phyloP scores from a whole-genome alignment of 192 early-diverging fungal species.

The Dispira parvispora region DNA sequence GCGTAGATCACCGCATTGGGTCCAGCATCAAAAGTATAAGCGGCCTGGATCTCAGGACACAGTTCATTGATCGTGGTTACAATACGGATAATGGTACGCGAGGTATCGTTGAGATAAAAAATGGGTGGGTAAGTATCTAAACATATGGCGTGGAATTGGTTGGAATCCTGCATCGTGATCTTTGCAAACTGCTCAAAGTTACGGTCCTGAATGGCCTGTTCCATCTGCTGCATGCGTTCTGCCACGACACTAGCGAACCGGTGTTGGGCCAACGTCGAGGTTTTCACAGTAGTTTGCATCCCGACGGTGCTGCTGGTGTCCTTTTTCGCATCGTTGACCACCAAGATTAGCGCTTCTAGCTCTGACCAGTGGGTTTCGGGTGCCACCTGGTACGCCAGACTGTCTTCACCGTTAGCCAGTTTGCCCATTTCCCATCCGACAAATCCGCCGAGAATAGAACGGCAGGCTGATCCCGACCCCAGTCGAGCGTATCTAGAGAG shows the following conservation, averaged over 20 bases:
- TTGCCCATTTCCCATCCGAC: conserved; percentile 93
- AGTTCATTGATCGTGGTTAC: conserved; percentile 70
- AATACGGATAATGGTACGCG: conserved; percentile 67
- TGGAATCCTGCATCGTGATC: conserved; percentile 93
- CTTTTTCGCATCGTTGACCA: conserved; percentile 88
- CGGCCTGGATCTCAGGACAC: conserved; percentile 44
- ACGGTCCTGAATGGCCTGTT: conserved; percentile 55
- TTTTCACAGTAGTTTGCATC: conserved; percentile 94
- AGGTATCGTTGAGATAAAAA: conserved; percentile 93
- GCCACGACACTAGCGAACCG: conserved; percentile 80
- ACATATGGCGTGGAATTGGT: conserved; percentile 98
- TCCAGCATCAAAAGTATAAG: conserved; percentile 98
- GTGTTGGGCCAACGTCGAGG: conserved; percentile 69
- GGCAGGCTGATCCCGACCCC: conserved; percentile 94
- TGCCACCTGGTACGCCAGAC: conserved; percentile 83
- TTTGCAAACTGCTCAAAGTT: conserved; percentile 90
- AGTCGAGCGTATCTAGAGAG: conserved; percentile 82
- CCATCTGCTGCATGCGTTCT: conserved; percentile 76
- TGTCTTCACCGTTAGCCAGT: conserved; percentile 64
- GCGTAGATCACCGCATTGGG: conserved; percentile 97
- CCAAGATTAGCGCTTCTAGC: conserved; percentile 85
- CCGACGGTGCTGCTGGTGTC: conserved; percentile 79
- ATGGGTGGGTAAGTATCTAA: conserved; percentile 98
- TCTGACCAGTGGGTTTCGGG: conserved; percentile 87
- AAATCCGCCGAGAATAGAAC: conserved; percentile 94